These are phyloP conservation scores for Boechera retrofracta DNA, from an alignment of 345 rosid genomes.

Conservation along the genomic window DNA sequence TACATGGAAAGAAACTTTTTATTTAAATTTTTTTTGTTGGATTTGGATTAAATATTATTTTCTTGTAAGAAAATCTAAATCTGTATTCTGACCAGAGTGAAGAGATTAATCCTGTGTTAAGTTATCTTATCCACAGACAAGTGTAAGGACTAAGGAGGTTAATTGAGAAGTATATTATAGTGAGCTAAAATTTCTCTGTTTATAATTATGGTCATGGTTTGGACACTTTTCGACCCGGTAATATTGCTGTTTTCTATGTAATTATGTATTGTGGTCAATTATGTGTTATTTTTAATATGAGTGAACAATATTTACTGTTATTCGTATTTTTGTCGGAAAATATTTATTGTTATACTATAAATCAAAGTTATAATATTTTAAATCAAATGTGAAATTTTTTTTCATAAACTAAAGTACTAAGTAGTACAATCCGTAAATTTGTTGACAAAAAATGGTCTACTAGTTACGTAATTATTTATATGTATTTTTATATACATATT, in stretches of 20 bases:
- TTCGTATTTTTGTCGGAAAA: background rate
- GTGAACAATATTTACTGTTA: background rate
- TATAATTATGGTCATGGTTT: background rate
- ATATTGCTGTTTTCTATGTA: background rate
- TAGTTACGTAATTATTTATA: no score
- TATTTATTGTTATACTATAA: no score
- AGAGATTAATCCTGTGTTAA: background rate
- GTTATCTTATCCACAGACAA: constrained; percentile 10
- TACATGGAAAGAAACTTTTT: constrained; percentile 12
- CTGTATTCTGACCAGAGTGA: constrained; percentile 26
- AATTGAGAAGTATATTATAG: background rate
- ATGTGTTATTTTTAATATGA: no score
- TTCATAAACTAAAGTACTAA: no score
- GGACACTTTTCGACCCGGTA: background rate
- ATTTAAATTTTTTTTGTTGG: constrained; percentile 1
- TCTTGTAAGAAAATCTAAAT: background rate
- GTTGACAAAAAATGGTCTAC: no score
- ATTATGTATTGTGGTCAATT: background rate
- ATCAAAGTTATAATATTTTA: no score
- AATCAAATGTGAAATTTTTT: background rate
- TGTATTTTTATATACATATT: no score
- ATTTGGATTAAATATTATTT: background rate
- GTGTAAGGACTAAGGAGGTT: background rate
- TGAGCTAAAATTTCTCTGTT: background rate
- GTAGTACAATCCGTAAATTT: no score